A percentile compares a stretch with the other conserved stretches of the same genome.
Evolutionary conservation across 352 stramenopile species (phyloP).

Genomic region (Phytophthora litchii): DNA sequence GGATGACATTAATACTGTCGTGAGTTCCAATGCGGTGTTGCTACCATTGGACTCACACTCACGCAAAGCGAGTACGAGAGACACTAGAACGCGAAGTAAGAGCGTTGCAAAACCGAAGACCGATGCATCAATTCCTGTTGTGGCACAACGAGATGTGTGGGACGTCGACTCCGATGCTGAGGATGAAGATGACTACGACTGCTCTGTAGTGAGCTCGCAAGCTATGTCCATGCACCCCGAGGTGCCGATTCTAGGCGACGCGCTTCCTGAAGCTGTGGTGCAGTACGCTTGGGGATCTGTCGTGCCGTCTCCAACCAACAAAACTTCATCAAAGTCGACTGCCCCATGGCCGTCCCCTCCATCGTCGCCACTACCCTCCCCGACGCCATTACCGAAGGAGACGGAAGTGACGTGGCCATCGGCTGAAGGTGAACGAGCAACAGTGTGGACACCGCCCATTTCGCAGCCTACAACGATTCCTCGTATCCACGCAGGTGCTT

Average conservation of each 20-base stretch:
- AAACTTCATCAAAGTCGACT: background rate
- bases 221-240: conserved; percentile 12
- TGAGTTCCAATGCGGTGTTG: conserved; percentile 10
- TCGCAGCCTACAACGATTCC: conserved; percentile 26
- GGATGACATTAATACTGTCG: conserved; percentile 8
- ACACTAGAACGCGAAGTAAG: conserved; percentile 12
- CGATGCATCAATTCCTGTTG: conserved; percentile 8
- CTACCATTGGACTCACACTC: conserved; percentile 11
- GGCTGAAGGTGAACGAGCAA: conserved; percentile 17
- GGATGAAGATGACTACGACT: conserved; percentile 21
- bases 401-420: conserved; percentile 20
- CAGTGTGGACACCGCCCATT: conserved; percentile 25
- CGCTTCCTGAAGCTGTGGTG: conserved; percentile 38
- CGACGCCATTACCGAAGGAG: conserved; percentile 19
- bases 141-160: conserved; percentile 19
- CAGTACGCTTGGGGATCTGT: conserved; percentile 38
- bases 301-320: conserved; percentile 29
- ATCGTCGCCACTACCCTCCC: conserved; percentile 29
- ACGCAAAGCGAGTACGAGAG: conserved; percentile 6
- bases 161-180: conserved; percentile 30
- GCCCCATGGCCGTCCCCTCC: conserved; percentile 27
- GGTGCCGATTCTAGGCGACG: conserved; percentile 13
- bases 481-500: conserved; percentile 35
- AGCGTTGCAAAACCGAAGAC: conserved; percentile 1
- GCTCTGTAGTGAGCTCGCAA: conserved; percentile 19